Evolutionary conservation across 2,329 filamentous ascomycete species (phyloP).

Genomic region (Westerdykella aurantiaca): DNA sequence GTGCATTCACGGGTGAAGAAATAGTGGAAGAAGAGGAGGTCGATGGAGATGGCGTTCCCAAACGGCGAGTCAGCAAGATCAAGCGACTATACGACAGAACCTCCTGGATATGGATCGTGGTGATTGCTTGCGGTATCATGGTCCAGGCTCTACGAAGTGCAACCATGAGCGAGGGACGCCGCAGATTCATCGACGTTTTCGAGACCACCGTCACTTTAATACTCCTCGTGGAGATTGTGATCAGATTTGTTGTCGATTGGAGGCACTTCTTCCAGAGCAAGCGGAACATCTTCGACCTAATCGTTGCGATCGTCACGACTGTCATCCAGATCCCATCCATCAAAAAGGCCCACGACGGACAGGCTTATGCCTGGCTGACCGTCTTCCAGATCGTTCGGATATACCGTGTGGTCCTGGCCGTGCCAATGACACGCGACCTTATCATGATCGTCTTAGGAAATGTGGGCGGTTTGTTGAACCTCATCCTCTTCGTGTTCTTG

Average conservation of each 20-base stretch:
- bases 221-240: slow-evolving; percentile 72
- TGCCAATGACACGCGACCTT: slow-evolving; percentile 79
- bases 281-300: slow-evolving; percentile 74
- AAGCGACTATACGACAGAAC: slow-evolving; percentile 72
- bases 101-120: slow-evolving; percentile 66
- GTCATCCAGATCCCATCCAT: slow-evolving; percentile 83
- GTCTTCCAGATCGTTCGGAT: slow-evolving; percentile 89
- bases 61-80: slow-evolving; percentile 47
- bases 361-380: slow-evolving; percentile 78
- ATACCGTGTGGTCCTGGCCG: slow-evolving; percentile 84
- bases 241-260: slow-evolving; percentile 76
- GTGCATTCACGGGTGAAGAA: slow-evolving; percentile 79
- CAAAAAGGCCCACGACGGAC: slow-evolving; percentile 54
- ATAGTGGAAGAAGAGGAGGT: slow-evolving; percentile 35
- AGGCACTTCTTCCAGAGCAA: slow-evolving; percentile 68
- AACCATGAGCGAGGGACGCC: slow-evolving; percentile 59
- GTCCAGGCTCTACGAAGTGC: slow-evolving; percentile 73
- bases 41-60: slow-evolving; percentile 25
- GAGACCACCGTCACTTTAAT: slow-evolving; percentile 73
- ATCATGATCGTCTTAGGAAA: slow-evolving; percentile 86
- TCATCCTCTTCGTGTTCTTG: slow-evolving; percentile 94
- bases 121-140: slow-evolving; percentile 77
- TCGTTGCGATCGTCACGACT: slow-evolving; percentile 72
- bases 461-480: slow-evolving; percentile 81
- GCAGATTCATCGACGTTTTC: slow-evolving; percentile 60